Conservation (phyloP, 192 early-diverging fungal genomes). For the Ramicandelaber brevisporus region DNA sequence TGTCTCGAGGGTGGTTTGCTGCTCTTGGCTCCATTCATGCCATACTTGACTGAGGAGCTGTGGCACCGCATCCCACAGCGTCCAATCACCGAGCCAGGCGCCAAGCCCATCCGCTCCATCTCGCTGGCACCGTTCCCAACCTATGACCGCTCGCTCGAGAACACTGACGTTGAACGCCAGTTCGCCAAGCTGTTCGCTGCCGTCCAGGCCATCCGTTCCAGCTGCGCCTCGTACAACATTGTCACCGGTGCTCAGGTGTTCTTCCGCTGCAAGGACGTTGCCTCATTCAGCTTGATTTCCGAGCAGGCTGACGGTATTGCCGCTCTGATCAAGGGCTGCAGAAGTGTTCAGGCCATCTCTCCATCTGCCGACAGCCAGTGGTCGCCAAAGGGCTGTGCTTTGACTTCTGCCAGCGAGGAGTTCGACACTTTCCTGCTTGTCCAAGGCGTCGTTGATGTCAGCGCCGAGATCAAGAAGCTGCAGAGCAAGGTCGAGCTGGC, state of each 20-base stretch:
- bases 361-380: slow-evolving; percentile 11
- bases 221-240: slow-evolving; percentile 57
- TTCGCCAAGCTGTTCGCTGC: slow-evolving; percentile 59
- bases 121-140: slow-evolving; percentile 26
- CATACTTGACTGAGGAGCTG: slow-evolving; percentile 96
- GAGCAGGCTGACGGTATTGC: slow-evolving; percentile 33
- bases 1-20: slow-evolving; percentile 78
- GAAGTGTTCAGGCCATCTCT: slow-evolving; percentile 31
- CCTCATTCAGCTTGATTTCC: slow-evolving; percentile 18
- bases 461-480: slow-evolving; percentile 57
- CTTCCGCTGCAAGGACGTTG: slow-evolving; percentile 20
- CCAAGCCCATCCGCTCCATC: no score
- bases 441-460: slow-evolving; percentile 53
- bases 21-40: slow-evolving; percentile 95
- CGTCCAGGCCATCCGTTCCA: slow-evolving; percentile 45
- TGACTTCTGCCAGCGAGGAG: slow-evolving; percentile 39
- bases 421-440: slow-evolving; percentile 51
- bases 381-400: slow-evolving; percentile 58
- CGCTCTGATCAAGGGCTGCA: slow-evolving; percentile 47
- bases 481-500: slow-evolving; percentile 47
- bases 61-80: slow-evolving; percentile 84
- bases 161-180: slow-evolving; percentile 38
- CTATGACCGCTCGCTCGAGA: slow-evolving; percentile 21
- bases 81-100: slow-evolving; percentile 12
- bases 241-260: slow-evolving; percentile 20